Evolutionary conservation across 345 rosid genomes (phyloP), one percentile per base, ranked within the genome.

Genomic region (Murraya koenigii): DNA sequence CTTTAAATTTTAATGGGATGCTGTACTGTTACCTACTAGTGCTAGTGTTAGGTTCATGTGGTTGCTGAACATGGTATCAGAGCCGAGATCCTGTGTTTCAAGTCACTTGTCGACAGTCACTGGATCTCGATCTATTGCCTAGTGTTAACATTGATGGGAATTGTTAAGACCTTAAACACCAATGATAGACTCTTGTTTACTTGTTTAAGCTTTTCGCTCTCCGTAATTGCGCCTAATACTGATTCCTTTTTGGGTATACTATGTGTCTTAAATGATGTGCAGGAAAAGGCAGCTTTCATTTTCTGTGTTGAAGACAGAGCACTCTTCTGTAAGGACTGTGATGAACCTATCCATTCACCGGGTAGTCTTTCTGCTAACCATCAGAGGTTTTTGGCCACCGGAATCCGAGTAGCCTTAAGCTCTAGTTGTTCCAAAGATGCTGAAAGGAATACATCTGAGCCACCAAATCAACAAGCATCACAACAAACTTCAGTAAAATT

Each of bases 301-400:
- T 96, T 94, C 88, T 96, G 99, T 74, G 98, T 96, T 6, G 99
- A 96, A 80, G 99, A 96, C 80, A 89, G 97, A 80, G 99, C 99
- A 28, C 89, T 96, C 54, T 86, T 96, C 72, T 96, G 99, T 77
- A 87, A 76, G 80, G 95, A 94, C 44, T 96, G 99, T 8, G 98
- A 96, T 76, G 93, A 90, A 65, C 86, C 97, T 0, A 88, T 96
- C 80, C 99, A 96, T 78, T 82, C 85, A 0, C 86, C 90, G 14
- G 91, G 93, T 70, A 88, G 90, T 76, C 95, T 90, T 30, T 85
- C 99, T 32, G 99, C 95, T 0, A 91, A 92, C 78, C 99, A 96
- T 84, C 98, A 87, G 88, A 80, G 98, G 84, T 89, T 92, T 79
- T 84, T 96, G 38, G 98, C 98, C 66, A 94, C 99, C 7, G 99